These are phyloP conservation scores for Hypoxylon rickii DNA, from an alignment of 495 filamentous ascomycete genomes.

Conservation along the genomic window DNA sequence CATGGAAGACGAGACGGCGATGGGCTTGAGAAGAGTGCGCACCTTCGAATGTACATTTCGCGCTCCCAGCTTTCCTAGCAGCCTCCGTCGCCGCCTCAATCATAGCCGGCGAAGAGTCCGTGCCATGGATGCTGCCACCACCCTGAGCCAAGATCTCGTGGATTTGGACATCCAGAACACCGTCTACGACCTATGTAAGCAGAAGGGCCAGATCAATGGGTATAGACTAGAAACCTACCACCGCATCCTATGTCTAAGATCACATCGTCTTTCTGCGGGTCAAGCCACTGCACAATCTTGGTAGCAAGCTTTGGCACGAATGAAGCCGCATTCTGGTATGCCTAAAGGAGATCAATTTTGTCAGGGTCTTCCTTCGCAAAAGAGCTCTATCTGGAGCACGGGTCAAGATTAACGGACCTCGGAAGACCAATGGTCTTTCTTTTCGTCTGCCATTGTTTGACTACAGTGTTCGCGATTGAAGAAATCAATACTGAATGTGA, in stretches of 20 bases:
- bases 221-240: slow-evolving; percentile 43
- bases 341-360: slow-evolving; percentile 41
- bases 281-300: slow-evolving; percentile 67
- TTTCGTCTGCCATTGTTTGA: slow-evolving; percentile 35
- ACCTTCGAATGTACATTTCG: slow-evolving; percentile 53
- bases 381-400: neutral
- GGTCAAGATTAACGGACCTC: slow-evolving; percentile 44
- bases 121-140: slow-evolving; percentile 58
- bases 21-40: slow-evolving; percentile 1
- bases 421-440: slow-evolving; percentile 63
- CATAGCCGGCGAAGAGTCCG: slow-evolving; percentile 70
- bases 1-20: too few relatives aligned
- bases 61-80: slow-evolving; percentile 20
- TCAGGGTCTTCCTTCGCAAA: slow-evolving; percentile 6
- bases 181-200: slow-evolving; percentile 48
- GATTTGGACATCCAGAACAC: slow-evolving; percentile 64
- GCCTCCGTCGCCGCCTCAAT: slow-evolving; percentile 57
- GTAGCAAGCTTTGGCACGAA: slow-evolving; percentile 73
- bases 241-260: slow-evolving; percentile 80
- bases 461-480: neutral
- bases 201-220: neutral
- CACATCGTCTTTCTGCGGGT: slow-evolving; percentile 61
- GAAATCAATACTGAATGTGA: neutral
- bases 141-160: slow-evolving; percentile 45
- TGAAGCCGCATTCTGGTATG: slow-evolving; percentile 67